phyloP scores from a whole-genome alignment of 148 eudicot species.

The Euryodendron excelsum region DNA sequence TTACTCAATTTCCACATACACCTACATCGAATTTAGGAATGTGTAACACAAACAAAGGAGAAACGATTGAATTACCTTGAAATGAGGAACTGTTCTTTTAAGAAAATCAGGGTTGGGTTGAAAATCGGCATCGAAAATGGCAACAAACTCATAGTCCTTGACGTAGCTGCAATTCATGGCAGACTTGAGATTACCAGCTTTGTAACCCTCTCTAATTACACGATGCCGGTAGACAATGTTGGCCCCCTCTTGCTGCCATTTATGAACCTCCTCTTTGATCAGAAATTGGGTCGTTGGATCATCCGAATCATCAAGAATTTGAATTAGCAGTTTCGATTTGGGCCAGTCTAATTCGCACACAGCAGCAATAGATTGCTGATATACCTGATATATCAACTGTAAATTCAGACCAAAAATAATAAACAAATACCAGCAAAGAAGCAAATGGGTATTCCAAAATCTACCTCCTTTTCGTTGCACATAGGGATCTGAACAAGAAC shows the following conservation, averaged over 20 bases:
- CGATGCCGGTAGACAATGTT: constrained; percentile 84
- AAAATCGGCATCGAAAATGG: constrained; percentile 97
- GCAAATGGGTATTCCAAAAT: neutral
- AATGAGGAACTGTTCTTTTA: constrained; percentile 69
- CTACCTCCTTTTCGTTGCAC: constrained; percentile 97
- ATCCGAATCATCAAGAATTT: constrained; percentile 86
- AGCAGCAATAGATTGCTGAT: constrained; percentile 92
- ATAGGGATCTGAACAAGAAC: constrained; percentile 98
- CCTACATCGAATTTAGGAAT: neutral
- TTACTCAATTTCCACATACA: neutral
- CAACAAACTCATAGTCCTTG: constrained; percentile 91
- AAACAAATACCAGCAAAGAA: neutral
- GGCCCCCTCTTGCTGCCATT: constrained; percentile 82
- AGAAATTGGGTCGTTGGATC: constrained; percentile 71
- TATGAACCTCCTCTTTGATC: constrained; percentile 83
- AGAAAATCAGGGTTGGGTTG: constrained; percentile 85
- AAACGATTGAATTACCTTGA: constrained; percentile 60
- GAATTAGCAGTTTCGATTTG: constrained; percentile 66
- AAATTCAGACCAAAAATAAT: neutral
- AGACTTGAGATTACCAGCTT: constrained; percentile 97
- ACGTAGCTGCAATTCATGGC: constrained; percentile 95
- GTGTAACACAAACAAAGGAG: neutral
- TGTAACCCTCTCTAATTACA: constrained; percentile 80
- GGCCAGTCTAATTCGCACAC: constrained; percentile 98
- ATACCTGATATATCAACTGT: constrained; percentile 50